A percentile compares a stretch with the other conserved stretches of the same genome.
Conservation (phyloP, 1,139 yeast genomes). For the Scheffersomyces segobiensis region DNA sequence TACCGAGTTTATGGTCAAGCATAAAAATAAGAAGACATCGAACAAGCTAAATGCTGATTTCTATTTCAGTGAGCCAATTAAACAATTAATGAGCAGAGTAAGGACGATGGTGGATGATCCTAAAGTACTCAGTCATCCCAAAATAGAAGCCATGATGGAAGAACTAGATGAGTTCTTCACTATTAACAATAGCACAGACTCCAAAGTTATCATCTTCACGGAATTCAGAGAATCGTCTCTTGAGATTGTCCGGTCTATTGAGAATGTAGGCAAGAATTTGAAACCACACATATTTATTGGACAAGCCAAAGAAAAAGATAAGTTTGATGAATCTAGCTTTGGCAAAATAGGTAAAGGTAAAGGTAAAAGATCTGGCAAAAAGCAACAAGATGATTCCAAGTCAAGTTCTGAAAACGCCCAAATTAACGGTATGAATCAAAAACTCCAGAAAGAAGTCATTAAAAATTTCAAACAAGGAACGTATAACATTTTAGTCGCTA, state of each 20-base stretch:
- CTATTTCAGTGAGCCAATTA: conserved; percentile 52
- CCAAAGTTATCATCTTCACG: conserved; percentile 83
- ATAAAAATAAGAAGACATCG: conserved; percentile 47
- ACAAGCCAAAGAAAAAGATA: conserved; percentile 63
- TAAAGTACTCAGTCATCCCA: conserved; percentile 68
- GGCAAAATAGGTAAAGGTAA: conserved; percentile 35
- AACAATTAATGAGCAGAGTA: conserved; percentile 44
- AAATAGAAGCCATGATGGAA: conserved; percentile 59
- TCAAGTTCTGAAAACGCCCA: conserved; percentile 58
- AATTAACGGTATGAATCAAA: conserved; percentile 66
- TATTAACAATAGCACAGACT: conserved; percentile 33
- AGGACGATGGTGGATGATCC: conserved; percentile 43
- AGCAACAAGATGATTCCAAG: conserved; percentile 13
- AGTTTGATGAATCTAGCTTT: conserved; percentile 48
- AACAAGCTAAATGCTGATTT: conserved; percentile 65
- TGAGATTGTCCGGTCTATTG: conserved; percentile 75
- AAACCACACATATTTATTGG: conserved; percentile 92
- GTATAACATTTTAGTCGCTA: conserved; percentile 83
- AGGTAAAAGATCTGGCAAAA: conserved; percentile 29
- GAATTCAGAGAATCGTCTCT: conserved; percentile 88
- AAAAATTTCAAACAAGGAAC: conserved; percentile 69
- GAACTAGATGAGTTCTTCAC: conserved; percentile 60
- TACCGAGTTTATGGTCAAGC: conserved; percentile 59
- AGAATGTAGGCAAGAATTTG: conserved; percentile 34
- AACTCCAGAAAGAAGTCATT: conserved; percentile 70